Base-by-base conservation (phyloP, 1,284 basidiomycete species). In the Ceratobasidium sp. region DNA sequence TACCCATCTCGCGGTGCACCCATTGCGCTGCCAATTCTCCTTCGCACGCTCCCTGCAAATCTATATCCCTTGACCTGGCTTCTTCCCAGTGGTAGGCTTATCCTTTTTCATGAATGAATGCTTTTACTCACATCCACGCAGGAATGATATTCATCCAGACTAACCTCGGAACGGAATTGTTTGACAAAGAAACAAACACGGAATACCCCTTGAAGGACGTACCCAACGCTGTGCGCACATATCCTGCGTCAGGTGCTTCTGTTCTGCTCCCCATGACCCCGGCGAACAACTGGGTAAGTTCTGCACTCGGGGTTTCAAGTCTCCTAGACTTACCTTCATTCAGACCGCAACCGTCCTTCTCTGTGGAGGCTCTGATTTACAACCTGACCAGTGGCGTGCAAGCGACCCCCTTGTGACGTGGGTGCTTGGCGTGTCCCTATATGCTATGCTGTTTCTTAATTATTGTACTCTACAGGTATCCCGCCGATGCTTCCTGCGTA, bases 231-330 rank as follows among this genome's bases (percentile, higher is more conserved):
- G 86, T 88, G 52, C 91, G 94, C 72, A 94, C 96, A 38, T 98
- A 98, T 83, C 96, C 96, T 47, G 96, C 93, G 0, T 96, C 95
- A 0, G 96, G 91, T 71, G 96, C 92, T 9, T 89, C 88, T 0
- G 93, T 92, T 66, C 95, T 98, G 94, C 84, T 97, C 6, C 96
- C 96, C 0, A 84, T 98, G 47, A 96, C 93, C 0, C 93, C 94
- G 3, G 89, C 86, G 70, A 97, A 98, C 85, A 91, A 94, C 82
- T 98, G 89, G 84, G 66, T 58, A 44, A 21, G 66, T 61, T 26
- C 7, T 18, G 28, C 21, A 30, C n/a, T 35, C 23, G 28, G 13
- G 6, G 11, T 26, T 38, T 21, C 7, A 21, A 14, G 57, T 38
- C 6, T 13, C 18, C 21, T n/a, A 8, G 23, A n/a, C 23, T 58